Conservation (phyloP, 495 filamentous ascomycete species). For the Aspergillus panamensis region DNA sequence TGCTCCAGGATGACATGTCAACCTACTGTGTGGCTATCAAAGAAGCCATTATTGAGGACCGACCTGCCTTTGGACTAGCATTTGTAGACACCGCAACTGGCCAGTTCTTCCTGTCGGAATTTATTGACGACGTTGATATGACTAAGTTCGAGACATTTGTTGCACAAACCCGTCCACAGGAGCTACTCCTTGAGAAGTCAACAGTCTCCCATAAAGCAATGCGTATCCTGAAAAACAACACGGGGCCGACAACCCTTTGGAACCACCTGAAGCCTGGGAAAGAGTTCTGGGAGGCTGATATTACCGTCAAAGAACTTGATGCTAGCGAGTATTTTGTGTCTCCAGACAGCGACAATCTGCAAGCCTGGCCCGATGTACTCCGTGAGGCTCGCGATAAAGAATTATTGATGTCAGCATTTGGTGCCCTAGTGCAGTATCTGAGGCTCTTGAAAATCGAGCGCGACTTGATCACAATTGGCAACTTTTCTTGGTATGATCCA, state of each 20-base stretch:
- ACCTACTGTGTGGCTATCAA: conserved; percentile 97
- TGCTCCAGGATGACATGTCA: conserved; percentile 98
- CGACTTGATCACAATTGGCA: conserved; percentile 82
- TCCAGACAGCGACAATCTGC: conserved; percentile 55
- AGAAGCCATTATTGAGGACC: conserved; percentile 70
- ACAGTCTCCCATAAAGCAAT: conserved; percentile 76
- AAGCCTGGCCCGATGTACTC: conserved; percentile 78
- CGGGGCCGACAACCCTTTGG: conserved; percentile 88
- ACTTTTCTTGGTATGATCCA: conserved; percentile 89
- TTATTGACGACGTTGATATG: conserved; percentile 86
- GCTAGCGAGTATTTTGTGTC: conserved; percentile 75
- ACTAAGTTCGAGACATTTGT: conserved; percentile 98
- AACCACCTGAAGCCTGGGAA: conserved; percentile 83
- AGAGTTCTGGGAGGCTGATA: conserved; percentile 90
- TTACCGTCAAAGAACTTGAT: conserved; percentile 77
- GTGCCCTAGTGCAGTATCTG: conserved; percentile 84
- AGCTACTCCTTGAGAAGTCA: conserved; percentile 87
- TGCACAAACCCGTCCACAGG: conserved; percentile 85
- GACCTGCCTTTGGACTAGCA: conserved; percentile 82
- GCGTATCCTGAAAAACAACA: conserved; percentile 97
- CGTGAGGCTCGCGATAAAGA: conserved; percentile 73
- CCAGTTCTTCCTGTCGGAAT: conserved; percentile 89
- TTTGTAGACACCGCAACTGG: conserved; percentile 97
- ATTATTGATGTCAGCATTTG: conserved; percentile 86
- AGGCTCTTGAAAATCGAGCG: conserved; percentile 84